Evolutionary conservation across 257 asterid species (phyloP).

Genomic region (Henckelia pumila): DNA sequence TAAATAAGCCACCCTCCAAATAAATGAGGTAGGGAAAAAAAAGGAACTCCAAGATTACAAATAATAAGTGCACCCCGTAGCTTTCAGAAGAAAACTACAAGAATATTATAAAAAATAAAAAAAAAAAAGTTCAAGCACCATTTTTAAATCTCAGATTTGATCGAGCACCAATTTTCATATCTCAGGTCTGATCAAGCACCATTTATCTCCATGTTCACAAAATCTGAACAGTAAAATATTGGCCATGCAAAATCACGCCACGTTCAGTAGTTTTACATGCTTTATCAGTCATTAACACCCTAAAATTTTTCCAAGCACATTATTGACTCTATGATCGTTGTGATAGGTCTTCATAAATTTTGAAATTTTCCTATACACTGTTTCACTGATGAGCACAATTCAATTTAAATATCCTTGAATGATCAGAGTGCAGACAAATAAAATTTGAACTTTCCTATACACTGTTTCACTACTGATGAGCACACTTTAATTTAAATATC

Average conservation of each 20-base stretch:
- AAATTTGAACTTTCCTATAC: conserved; percentile 6
- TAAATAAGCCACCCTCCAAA: neutral
- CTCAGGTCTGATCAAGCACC: conserved; percentile 4
- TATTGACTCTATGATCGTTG: neutral
- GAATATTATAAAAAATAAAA: neutral
- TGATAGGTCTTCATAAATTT: neutral
- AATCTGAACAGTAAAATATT: conserved; percentile 3
- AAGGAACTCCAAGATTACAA: neutral
- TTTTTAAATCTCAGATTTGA: conserved; percentile 2
- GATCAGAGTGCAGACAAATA: conserved; percentile 2
- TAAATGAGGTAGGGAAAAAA: neutral
- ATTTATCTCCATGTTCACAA: conserved; percentile 9
- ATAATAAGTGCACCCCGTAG: neutral
- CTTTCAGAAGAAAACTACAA: neutral
- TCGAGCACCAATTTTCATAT: conserved; percentile 5
- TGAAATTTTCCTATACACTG: conserved; percentile 4
- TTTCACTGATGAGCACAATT: neutral
- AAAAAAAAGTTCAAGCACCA: conserved; percentile 13
- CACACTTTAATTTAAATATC: neutral
- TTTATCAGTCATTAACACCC: conserved; percentile 15
- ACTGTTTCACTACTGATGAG: neutral
- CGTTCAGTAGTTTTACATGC: conserved; percentile 15
- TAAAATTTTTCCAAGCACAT: conserved; percentile 18
- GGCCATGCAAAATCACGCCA: conserved; percentile 15
- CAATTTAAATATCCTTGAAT: neutral